A percentile compares a stretch with the other conserved stretches of the same genome.
Conservation (phyloP, 2,329 filamentous ascomycete genomes). For the Davidsoniella eucalypti region DNA sequence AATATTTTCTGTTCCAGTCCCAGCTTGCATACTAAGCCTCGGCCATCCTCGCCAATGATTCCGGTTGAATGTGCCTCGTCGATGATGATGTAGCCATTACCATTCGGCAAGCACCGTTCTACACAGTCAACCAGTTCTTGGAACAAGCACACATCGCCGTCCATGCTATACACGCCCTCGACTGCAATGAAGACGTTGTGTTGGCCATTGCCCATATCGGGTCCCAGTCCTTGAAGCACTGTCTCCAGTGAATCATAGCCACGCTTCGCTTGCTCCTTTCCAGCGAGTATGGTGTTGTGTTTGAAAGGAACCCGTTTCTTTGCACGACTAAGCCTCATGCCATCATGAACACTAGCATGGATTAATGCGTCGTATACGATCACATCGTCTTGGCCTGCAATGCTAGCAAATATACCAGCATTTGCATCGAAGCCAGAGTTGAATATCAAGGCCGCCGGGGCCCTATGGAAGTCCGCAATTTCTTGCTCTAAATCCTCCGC, state of each 20-base stretch:
- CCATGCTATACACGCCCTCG: slow-evolving; percentile 68
- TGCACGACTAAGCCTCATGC: slow-evolving; percentile 50
- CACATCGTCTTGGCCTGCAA: slow-evolving; percentile 42
- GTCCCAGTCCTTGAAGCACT: slow-evolving; percentile 19
- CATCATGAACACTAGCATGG: slow-evolving; percentile 65
- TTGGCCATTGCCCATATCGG: slow-evolving; percentile 20
- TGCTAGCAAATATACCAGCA: slow-evolving; percentile 41
- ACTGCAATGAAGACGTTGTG: slow-evolving; percentile 50
- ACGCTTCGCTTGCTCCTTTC: background rate
- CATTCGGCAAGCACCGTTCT: slow-evolving; percentile 34
- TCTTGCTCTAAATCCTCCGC: slow-evolving; percentile 29
- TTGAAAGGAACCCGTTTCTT: slow-evolving; percentile 30
- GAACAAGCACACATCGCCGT: slow-evolving; percentile 56
- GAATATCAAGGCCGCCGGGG: slow-evolving; percentile 31
- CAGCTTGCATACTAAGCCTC: slow-evolving; percentile 40
- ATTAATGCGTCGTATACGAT: slow-evolving; percentile 61
- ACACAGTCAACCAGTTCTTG: slow-evolving; percentile 40
- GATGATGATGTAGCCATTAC: slow-evolving; percentile 46
- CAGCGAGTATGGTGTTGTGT: slow-evolving; percentile 31
- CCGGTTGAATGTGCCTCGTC: slow-evolving; percentile 56
- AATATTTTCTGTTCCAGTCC: slow-evolving; percentile 39
- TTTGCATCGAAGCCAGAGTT: slow-evolving; percentile 52
- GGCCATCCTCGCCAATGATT: slow-evolving; percentile 36
- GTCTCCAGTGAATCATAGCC: background rate
- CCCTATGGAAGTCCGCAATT: slow-evolving; percentile 32